Base-by-base conservation (phyloP, 768 basidiomycete genomes). In the Leccinum imitatum region DNA sequence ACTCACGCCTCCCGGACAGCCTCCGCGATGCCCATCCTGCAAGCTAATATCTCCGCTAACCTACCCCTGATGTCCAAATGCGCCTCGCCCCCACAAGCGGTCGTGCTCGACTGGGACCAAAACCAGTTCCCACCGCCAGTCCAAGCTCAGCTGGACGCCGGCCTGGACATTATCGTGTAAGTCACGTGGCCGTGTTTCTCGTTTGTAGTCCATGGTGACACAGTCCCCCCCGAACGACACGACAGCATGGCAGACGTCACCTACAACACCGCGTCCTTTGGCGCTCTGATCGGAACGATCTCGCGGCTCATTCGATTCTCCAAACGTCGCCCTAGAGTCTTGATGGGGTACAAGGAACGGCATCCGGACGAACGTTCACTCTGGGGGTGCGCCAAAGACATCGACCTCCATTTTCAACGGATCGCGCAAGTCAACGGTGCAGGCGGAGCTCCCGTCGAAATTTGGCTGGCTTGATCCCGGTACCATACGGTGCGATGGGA, bases 201-300 rank as follows among this genome's bases (percentile, higher is more conserved):
- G 9, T 44, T 0, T n/a, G 7, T 41, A 41, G 39, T 9, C 17
- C 15, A 41, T 41, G 39, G 17, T 41, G 39, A 41, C 39, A 41
- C 39, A 5, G 21, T 14, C 21, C 21, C 17, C 21, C 21, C 14
- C 46, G 19, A 23, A 47, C n/a, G 46, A 8, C 21, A 15, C 25
- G 41, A n/a, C 64, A 95, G 93, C 48, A 93, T 95, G 86, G 91
- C 93, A 13, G 95, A 97, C 66, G 91, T 95, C 8, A 89, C 93
- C 1, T 96, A 95, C 77, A 96, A 96, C 75, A 92, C 91, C 1
- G 76, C 86, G 1, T 89, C 92, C 2, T 97, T 96, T 72, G 84
- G 90, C 2, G 79, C 89, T 0, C 83, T 96, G 44, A 73, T 93
- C 17, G 75, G 76, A n/a, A 94, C 92, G 0, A 75, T 96, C 23